Evolutionary conservation across 2,329 filamentous ascomycete genomes (phyloP), one percentile per base, ranked within the genome.

Genomic region (Scedosporium boydii): DNA sequence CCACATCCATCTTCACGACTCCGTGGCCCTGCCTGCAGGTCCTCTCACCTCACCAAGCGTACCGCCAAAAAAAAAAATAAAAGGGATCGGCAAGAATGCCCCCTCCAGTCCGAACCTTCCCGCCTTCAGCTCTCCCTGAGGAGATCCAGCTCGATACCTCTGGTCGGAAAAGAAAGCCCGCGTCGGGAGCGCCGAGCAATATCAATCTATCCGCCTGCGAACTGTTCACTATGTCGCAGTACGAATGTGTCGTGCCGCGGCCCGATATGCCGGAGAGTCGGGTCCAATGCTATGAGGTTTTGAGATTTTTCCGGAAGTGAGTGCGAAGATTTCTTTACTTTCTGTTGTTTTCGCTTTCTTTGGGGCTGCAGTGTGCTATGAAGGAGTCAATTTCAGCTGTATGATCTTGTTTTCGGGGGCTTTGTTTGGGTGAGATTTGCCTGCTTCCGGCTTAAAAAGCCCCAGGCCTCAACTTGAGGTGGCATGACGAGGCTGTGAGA

Each of bases 241-340:
- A 85, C 72, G 77, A 81, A 51, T 88, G 85, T 70, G 72, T 78
- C 65, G 79, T 87, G 53, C 75, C 80, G 66, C 69, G 77, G 60
- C 80, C 82, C 14, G 72, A 77, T 57, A 69, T 71, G 42, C 70
- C 68, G 59, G 71, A 81, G 63, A 81, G 81, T 62, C 71, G 76
- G 0, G 80, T 85, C 55, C 72, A 73, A 63, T 88, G 85, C 70
- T 82, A 76, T 74, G 80, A 82, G 9, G 77, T 87, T 48, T 78
- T 82, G 69, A 78, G 85, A 63, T 76, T 84, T 69, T 88, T 87
- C 70, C 78, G 85, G 64, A 79, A 77, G 85, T 87, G 69, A 73
- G 82, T 70, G 21, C n/a, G 48, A 6, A 38, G 48, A 26, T 14
- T 10, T 55, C 46, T 41, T 26, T 26, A 5, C 23, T 55, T 21